A percentile compares a stretch with the other conserved stretches of the same genome.
Conservation (phyloP, 106 monocot species). For the Agapanthus africanus region DNA sequence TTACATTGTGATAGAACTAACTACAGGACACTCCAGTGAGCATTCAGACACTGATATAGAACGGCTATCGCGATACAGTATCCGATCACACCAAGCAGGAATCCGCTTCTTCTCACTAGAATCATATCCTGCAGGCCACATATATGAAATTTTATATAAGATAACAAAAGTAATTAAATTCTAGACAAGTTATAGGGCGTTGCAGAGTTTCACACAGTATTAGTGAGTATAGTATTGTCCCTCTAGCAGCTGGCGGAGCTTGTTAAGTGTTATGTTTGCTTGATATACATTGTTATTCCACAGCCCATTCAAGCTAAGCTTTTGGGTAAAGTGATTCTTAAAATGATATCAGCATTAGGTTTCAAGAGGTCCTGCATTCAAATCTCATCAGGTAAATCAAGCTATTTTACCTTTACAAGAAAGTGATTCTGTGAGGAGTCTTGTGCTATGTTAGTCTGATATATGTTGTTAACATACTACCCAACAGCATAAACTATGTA, state of each 20-base stretch:
- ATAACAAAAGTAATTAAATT: neutral
- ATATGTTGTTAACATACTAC: neutral
- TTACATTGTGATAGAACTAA: slow-evolving; percentile 50
- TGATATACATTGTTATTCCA: too few species aligned
- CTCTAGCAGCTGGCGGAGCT: neutral
- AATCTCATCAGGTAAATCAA: too few species aligned
- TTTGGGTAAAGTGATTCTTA: too few species aligned
- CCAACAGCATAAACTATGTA: neutral
- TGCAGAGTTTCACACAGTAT: neutral
- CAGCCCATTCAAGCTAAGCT: neutral
- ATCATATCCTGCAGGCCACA: slow-evolving; percentile 51
- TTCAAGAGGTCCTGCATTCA: too few species aligned
- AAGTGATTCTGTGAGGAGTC: too few species aligned
- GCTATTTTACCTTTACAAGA: too few species aligned
- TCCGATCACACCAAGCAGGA: slow-evolving; percentile 83
- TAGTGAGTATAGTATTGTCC: neutral
- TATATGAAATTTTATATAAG: slow-evolving; percentile 2
- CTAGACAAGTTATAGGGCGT: neutral
- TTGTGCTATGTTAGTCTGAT: too few species aligned
- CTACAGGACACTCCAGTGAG: slow-evolving; percentile 67
- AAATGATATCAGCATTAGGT: too few species aligned
- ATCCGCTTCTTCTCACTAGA: slow-evolving; percentile 78
- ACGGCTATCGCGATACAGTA: slow-evolving; percentile 72
- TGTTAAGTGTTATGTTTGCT: neutral
- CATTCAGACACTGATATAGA: slow-evolving; percentile 49